Percentiles rank a stretch among this genome's conserved stretches.
phyloP scores from a whole-genome alignment of 495 filamentous ascomycete species.

The Hypoxylon fuscum region DNA sequence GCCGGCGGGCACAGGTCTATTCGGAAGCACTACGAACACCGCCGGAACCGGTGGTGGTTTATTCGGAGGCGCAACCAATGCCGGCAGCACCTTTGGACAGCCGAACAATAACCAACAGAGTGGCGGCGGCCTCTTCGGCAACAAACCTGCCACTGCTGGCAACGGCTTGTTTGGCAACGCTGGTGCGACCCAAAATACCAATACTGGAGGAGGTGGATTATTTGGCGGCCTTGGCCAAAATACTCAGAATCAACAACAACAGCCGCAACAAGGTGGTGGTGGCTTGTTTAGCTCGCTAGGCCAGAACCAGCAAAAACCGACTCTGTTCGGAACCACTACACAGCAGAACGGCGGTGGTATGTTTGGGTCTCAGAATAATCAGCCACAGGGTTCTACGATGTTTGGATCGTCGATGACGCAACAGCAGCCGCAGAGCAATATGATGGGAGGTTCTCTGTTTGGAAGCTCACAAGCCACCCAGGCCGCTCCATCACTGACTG shows the following conservation, averaged over 20 bases:
- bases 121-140: conserved; percentile 70
- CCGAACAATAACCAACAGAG: conserved; percentile 46
- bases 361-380: conserved; percentile 66
- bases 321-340: conserved; percentile 52
- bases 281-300: conserved; percentile 55
- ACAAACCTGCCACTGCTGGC: conserved; percentile 57
- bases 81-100: conserved; percentile 43
- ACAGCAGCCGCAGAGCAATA: conserved; percentile 58
- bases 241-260: conserved; percentile 68
- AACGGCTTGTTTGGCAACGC: conserved; percentile 58
- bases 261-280: conserved; percentile 48
- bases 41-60: conserved; percentile 55
- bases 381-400: conserved; percentile 51
- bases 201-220: conserved; percentile 62
- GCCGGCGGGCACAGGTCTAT: conserved; percentile 50
- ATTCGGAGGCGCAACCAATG: conserved; percentile 50
- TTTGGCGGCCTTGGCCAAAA: conserved; percentile 52
- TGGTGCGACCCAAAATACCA: conserved; percentile 45
- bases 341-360: conserved; percentile 61
- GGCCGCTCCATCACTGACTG: conserved; percentile 70
- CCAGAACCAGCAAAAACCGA: conserved; percentile 51
- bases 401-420: conserved; percentile 54
- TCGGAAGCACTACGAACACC: conserved; percentile 49
- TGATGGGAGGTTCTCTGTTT: conserved; percentile 53
- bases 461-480: conserved; percentile 50